Evolutionary conservation across 192 early-diverging fungal genomes (phyloP), one percentile per base, ranked within the genome.

Genomic region (Piromyces finnis): DNA sequence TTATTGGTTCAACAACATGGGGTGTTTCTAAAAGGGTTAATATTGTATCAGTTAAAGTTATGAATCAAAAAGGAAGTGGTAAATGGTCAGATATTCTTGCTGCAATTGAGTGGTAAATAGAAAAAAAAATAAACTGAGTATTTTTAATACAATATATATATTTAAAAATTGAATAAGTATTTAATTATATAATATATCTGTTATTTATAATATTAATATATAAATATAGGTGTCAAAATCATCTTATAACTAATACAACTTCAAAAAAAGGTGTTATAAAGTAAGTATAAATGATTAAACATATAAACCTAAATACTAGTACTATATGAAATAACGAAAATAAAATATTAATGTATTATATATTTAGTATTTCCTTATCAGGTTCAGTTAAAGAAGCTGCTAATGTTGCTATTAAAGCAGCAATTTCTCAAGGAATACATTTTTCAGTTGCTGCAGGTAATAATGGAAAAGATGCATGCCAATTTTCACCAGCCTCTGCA

Each of bases 21-120:
- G 94, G 94, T 77, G 92, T 95, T 22, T 92, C 94, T 80, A 95
- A 95, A 83, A 91, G 91, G 79, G 88, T 84, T 22, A 90, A 83
- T 80, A 51, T 95, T 30, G 89, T 95, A 79, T 90, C 90, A 28
- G 91, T 95, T 81, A 94, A 94, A 80, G 92, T 91, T 11, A 80
- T 90, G 11, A 84, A 87, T 80, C 77, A 81, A 17, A 81, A 83
- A 28, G 89, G 89, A 17, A 83, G 81, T 28, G 89, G 89, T 22
- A 83, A 83, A 18, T 86, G 83, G 78, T 82, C 86, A 29, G 86
- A 85, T 37, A 87, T 90, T 22, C 87, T 90, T 82, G 86, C 84
- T 51, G 89, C 88, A 12, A 85, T 90, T 78, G 85, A 88, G 12
- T 88, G 84, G 84, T 86, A 82, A 29, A n/a, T n/a, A n/a, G n/a